These are phyloP conservation scores for Fusarium sp. DNA, from an alignment of 2,329 filamentous ascomycete genomes.

Conservation along the genomic window DNA sequence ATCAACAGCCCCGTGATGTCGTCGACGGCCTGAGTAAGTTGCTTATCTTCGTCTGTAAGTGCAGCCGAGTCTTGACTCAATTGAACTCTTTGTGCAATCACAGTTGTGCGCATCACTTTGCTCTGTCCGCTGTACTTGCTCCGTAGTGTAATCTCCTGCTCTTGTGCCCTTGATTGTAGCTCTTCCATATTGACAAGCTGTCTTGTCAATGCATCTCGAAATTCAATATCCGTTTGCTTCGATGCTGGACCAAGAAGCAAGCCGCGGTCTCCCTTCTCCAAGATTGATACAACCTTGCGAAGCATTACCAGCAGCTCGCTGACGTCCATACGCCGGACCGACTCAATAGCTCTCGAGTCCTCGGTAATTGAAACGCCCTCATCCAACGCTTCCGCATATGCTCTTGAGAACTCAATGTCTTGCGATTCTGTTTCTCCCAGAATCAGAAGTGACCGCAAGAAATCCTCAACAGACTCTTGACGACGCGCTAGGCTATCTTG, in stretches of 20 bases:
- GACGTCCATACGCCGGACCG: constrained; percentile 64
- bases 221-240: constrained; percentile 44
- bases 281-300: constrained; percentile 37
- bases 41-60: constrained; percentile 74
- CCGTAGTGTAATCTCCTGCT: constrained; percentile 62
- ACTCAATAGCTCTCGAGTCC: constrained; percentile 62
- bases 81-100: constrained; percentile 83
- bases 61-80: constrained; percentile 77
- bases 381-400: constrained; percentile 69
- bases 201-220: constrained; percentile 47
- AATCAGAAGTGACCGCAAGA: constrained; percentile 61
- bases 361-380: constrained; percentile 62
- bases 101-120: constrained; percentile 76
- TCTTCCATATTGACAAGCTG: constrained; percentile 56
- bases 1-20: constrained; percentile 45
- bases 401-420: constrained; percentile 55
- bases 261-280: constrained; percentile 49
- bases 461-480: constrained; percentile 50
- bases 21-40: constrained; percentile 73
- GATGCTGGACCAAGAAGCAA: constrained; percentile 47
- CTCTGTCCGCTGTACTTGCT: constrained; percentile 79
- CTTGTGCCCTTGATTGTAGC: constrained; percentile 56
- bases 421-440: constrained; percentile 50
- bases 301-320: constrained; percentile 42
- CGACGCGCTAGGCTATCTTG: constrained; percentile 41